Base-by-base conservation (phyloP, 371 early-diverging fungal species). In the Mucor racemosus region DNA sequence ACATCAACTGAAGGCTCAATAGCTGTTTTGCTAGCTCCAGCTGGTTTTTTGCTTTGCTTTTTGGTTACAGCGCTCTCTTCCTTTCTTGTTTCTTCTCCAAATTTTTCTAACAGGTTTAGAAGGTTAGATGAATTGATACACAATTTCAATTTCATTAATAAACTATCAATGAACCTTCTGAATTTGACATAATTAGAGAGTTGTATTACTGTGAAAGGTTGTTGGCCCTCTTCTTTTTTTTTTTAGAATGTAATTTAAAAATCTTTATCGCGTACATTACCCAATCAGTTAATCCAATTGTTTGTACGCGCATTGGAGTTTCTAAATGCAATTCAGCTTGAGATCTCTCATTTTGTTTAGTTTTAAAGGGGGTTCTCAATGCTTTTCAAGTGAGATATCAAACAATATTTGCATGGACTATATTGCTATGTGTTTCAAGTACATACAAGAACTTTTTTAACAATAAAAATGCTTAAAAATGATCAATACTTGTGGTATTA, bases 1-100 rank as follows among this genome's bases (percentile, higher is more conserved):
- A 60, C 33, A 60, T 69, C 69, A 11, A 64, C 38, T 33, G 59
- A 36, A 48, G 31, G 10, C 41, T 33, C 3, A 26, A 26, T 26
- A 3, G 26, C 3, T 59, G 13, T 3, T 31, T n/a, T 60, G 46
- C 21, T 14, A 15, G 2, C 2, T 19, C 33, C 8, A 5, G 44
- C 7, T 14, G 55, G 15, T 2, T 0, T 17, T 17, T 48, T 31
- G n/a, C 59, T 58, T 13, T n/a, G 40, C 26, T 19, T 58, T 26
- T 40, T 39, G 4, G 17, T 15, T 5, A 40, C 21, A 21, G 40
- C 7, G 34, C 8, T 1, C n/a, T 34, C 21, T 19, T 64, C 64
- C 35, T 57, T 64, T 36, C 21, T 2, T 7, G 44, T 64, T 26
- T 64, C 64, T 19, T 31, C 26, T 33, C n/a, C 19, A 13, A 64